A percentile compares a stretch with the other conserved stretches of the same genome.
Conservation (phyloP, 192 early-diverging fungal species). For the Phycomyces nitens region DNA sequence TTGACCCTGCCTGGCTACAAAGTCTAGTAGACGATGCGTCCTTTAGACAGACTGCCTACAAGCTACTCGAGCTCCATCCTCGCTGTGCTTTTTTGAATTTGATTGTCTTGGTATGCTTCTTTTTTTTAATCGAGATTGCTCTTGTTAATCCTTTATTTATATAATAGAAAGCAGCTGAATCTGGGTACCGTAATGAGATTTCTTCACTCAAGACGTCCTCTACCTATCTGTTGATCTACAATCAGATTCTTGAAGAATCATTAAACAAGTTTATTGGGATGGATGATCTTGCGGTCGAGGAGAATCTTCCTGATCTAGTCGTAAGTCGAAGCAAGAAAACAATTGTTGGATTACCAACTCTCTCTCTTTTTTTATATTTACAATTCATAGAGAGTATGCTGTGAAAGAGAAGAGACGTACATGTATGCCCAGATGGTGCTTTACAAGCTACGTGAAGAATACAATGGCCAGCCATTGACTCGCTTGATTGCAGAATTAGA, state of each 20-base stretch:
- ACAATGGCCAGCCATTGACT: slow-evolving; percentile 37
- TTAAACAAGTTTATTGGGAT: slow-evolving; percentile 55
- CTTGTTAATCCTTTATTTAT: not conserved
- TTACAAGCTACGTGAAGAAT: slow-evolving; percentile 40
- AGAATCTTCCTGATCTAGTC: slow-evolving; percentile 54
- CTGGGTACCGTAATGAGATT: slow-evolving; percentile 63
- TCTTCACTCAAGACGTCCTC: slow-evolving; percentile 63
- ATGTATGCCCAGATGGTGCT: slow-evolving; percentile 48
- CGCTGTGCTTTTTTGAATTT: slow-evolving; percentile 59
- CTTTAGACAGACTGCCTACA: slow-evolving; percentile 68
- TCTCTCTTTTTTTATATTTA: not conserved
- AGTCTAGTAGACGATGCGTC: slow-evolving; percentile 55
- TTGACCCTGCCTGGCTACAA: slow-evolving; percentile 50
- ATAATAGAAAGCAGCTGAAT: slow-evolving; percentile 55
- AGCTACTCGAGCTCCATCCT: slow-evolving; percentile 59
- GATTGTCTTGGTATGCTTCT: slow-evolving; percentile 26
- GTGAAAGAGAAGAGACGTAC: slow-evolving; percentile 55
- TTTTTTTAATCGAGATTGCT: not conserved
- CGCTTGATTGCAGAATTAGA: slow-evolving; percentile 51
- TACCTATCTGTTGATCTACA: slow-evolving; percentile 63
- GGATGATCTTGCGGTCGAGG: slow-evolving; percentile 54
- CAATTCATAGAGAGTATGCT: slow-evolving; percentile 43
- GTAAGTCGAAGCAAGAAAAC: slow-evolving; percentile 26
- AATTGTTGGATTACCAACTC: not conserved
- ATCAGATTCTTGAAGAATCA: slow-evolving; percentile 57